A percentile compares a stretch with the other conserved stretches of the same genome.
Evolutionary conservation across 768 basidiomycete species (phyloP).

Genomic region (Kwoniella heveanensis): DNA sequence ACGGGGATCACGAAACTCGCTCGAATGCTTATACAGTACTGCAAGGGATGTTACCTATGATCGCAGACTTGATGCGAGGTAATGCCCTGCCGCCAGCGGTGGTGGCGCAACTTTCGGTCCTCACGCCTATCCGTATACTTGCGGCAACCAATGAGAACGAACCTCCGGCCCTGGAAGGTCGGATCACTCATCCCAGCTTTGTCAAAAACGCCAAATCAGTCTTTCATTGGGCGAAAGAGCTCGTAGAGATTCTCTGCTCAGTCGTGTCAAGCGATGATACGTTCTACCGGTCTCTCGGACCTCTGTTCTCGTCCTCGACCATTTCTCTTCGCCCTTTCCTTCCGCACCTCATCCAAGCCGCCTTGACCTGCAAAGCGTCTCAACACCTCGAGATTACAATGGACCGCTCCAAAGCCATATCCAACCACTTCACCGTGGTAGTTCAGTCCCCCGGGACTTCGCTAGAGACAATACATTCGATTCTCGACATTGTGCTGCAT

Average conservation of each 20-base stretch:
- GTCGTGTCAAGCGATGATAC: conserved; percentile 55
- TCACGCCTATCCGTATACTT: conserved; percentile 8
- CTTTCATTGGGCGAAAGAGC: conserved; percentile 20
- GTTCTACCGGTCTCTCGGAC: conserved; percentile 71
- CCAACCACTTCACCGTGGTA: conserved; percentile 64
- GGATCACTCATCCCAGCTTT: conserved; percentile 8
- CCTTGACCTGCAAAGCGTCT: conserved; percentile 58
- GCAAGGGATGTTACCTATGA: conserved; percentile 23
- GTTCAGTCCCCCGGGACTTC: conserved; percentile 59
- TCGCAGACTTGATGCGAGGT: conserved; percentile 9
- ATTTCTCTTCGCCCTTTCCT: conserved; percentile 69
- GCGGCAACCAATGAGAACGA: neutral
- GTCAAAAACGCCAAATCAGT: conserved; percentile 4
- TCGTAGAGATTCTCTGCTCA: conserved; percentile 26
- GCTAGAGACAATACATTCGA: conserved; percentile 58
- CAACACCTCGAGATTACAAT: conserved; percentile 5
- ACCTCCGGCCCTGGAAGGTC: neutral
- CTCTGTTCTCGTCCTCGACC: conserved; percentile 64
- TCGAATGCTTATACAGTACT: conserved; percentile 18
- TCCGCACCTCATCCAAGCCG: conserved; percentile 72
- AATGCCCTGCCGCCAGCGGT: conserved; percentile 4
- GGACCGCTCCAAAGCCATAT: conserved; percentile 50
- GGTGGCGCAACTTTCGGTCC: conserved; percentile 1
- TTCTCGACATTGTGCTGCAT: conserved; percentile 78
- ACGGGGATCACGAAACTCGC: conserved; percentile 8